phyloP scores from a whole-genome alignment of 2,329 filamentous ascomycete genomes.

The Neoscytalidium dimidiatum region DNA sequence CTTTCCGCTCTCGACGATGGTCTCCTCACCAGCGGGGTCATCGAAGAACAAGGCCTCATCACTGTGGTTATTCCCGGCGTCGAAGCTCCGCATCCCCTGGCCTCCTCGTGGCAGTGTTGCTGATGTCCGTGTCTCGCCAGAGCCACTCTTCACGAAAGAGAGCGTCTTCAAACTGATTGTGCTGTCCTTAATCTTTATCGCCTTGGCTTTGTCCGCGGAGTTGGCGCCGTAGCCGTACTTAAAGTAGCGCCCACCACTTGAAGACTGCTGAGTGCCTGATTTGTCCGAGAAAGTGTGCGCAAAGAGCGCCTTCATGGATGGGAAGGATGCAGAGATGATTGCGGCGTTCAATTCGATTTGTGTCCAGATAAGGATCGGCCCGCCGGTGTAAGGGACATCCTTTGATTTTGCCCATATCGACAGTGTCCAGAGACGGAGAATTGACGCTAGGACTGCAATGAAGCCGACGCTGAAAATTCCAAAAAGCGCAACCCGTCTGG shows the following conservation, averaged over 20 bases:
- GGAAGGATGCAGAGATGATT: constrained; percentile 49
- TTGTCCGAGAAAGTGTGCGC: constrained; percentile 9
- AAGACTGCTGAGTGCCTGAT: neutral
- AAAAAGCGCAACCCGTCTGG: constrained; percentile 55
- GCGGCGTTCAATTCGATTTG: constrained; percentile 51
- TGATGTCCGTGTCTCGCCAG: neutral
- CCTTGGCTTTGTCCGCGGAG: neutral
- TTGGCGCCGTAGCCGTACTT: constrained; percentile 15
- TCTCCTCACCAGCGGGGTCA: neutral
- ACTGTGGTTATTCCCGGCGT: neutral
- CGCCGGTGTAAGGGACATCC: constrained; percentile 28
- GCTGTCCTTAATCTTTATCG: neutral
- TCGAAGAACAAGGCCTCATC: constrained; percentile 17
- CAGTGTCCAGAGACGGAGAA: constrained; percentile 40
- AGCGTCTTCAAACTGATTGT: constrained; percentile 9
- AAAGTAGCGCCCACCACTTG: constrained; percentile 1
- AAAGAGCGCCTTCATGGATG: constrained; percentile 47
- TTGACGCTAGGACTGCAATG: constrained; percentile 37
- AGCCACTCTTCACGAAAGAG: neutral
- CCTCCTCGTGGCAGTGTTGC: neutral
- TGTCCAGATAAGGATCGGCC: constrained; percentile 45
- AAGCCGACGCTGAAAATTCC: constrained; percentile 38
- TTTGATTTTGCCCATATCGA: constrained; percentile 34
- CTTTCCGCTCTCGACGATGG: neutral
- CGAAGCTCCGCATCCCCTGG: neutral